phyloP scores from a whole-genome alignment of 1,284 basidiomycete species.

The Tremellales sp. region DNA sequence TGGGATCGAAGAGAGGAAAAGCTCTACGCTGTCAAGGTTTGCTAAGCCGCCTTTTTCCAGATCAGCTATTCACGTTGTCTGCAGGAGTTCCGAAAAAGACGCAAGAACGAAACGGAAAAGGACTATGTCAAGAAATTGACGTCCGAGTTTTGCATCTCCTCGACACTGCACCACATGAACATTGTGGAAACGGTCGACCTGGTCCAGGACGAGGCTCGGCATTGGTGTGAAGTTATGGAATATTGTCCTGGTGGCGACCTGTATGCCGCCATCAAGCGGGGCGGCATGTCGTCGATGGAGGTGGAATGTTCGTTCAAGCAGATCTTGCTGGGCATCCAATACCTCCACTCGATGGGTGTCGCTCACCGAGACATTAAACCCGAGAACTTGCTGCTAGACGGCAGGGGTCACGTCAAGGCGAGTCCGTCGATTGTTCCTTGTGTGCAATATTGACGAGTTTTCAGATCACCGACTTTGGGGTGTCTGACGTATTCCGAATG shows the following conservation, averaged over 20 bases:
- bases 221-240: slow-evolving; percentile 99
- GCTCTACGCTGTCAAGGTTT: slow-evolving; percentile 95
- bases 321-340: slow-evolving; percentile 80
- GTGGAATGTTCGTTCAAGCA: slow-evolving; percentile 99
- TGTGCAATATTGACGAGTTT: slow-evolving; percentile 6
- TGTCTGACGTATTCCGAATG: slow-evolving; percentile 94
- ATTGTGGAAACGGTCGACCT: slow-evolving; percentile 98
- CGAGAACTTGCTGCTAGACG: slow-evolving; percentile 93
- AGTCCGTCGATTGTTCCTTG: slow-evolving; percentile 10
- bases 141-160: slow-evolving; percentile 98
- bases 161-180: slow-evolving; percentile 92
- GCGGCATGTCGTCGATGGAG: slow-evolving; percentile 88
- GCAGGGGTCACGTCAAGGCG: slow-evolving; percentile 83
- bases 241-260: slow-evolving; percentile 96
- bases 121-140: slow-evolving; percentile 99
- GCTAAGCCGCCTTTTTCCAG: no score
- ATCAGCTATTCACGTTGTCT: neutral
- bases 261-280: slow-evolving; percentile 97
- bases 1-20: slow-evolving; percentile 97
- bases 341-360: slow-evolving; percentile 92
- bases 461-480: slow-evolving; percentile 96
- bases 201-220: slow-evolving; percentile 90
- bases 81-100: slow-evolving; percentile 93
- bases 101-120: slow-evolving; percentile 98
- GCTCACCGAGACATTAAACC: slow-evolving; percentile 98